Evolutionary conservation across 2,329 filamentous ascomycete genomes (phyloP).

Genomic region (Amphichorda felina): DNA sequence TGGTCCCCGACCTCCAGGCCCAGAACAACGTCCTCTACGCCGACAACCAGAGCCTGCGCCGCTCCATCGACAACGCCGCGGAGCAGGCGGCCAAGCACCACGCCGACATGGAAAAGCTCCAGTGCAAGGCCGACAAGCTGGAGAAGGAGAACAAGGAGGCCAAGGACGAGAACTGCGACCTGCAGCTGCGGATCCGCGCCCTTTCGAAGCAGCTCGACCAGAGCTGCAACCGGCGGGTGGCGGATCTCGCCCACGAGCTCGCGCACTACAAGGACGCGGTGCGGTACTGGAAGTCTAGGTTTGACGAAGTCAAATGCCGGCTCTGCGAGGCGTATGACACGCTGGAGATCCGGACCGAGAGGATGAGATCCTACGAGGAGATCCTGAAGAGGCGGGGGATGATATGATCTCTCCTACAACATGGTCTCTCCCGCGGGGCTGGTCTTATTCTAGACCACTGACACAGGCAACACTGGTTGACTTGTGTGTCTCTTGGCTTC

Average conservation of each 20-base stretch:
- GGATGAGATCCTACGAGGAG: slow-evolving; percentile 5
- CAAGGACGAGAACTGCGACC: slow-evolving; percentile 12
- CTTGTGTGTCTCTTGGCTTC: no score
- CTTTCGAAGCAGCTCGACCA: slow-evolving; percentile 10
- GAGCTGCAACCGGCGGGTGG: slow-evolving; percentile 11
- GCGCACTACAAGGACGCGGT: slow-evolving; percentile 8
- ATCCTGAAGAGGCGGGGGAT: slow-evolving; percentile 4
- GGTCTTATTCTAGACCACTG: no score
- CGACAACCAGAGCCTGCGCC: slow-evolving; percentile 27
- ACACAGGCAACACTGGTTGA: no score
- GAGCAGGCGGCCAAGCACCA: slow-evolving; percentile 16
- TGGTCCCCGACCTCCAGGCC: slow-evolving; percentile 23
- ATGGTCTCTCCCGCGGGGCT: no score
- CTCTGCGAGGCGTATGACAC: slow-evolving; percentile 3
- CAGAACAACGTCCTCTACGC: slow-evolving; percentile 21
- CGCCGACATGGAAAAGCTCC: slow-evolving; percentile 18
- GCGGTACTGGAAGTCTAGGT: slow-evolving; percentile 6
- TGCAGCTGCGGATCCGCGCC: slow-evolving; percentile 13
- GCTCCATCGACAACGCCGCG: slow-evolving; percentile 19
- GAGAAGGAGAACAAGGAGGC: slow-evolving; percentile 23
- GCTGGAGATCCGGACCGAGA: slow-evolving; percentile 3
- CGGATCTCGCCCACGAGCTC: slow-evolving; percentile 9
- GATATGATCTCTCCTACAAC: background rate
- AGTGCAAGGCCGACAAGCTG: slow-evolving; percentile 19
- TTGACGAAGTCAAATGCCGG: slow-evolving; percentile 7